phyloP scores from a whole-genome alignment of 805 yeast species.

The Candida coquimbonensis region DNA sequence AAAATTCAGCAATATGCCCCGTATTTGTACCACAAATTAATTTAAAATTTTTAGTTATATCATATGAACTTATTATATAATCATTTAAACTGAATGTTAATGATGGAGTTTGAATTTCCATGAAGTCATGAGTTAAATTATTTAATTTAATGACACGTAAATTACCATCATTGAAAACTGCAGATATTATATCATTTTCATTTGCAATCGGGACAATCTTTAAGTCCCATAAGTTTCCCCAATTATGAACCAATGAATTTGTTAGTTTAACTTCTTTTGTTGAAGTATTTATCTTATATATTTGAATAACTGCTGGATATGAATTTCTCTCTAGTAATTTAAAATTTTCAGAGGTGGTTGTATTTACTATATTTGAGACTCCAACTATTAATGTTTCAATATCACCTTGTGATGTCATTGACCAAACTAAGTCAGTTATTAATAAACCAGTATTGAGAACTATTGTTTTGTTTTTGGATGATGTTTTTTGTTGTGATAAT shows the following conservation, averaged over 20 bases:
- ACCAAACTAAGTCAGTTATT: slow-evolving; percentile 50
- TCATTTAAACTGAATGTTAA: slow-evolving; percentile 21
- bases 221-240: slow-evolving; percentile 39
- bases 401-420: slow-evolving; percentile 23
- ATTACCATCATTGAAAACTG: slow-evolving; percentile 51
- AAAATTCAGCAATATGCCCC: slow-evolving; percentile 56
- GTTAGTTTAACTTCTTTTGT: slow-evolving; percentile 24
- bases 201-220: slow-evolving; percentile 35
- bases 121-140: slow-evolving; percentile 6
- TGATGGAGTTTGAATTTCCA: slow-evolving; percentile 21
- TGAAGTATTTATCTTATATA: slow-evolving; percentile 33
- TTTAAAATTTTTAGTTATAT: slow-evolving; percentile 32
- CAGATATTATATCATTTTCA: slow-evolving; percentile 39
- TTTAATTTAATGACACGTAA: slow-evolving; percentile 40
- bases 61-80: slow-evolving; percentile 38
- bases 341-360: slow-evolving; percentile 22
- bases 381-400: slow-evolving; percentile 45
- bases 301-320: slow-evolving; percentile 35
- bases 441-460: slow-evolving; percentile 45
- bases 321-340: slow-evolving; percentile 21
- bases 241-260: slow-evolving; percentile 29
- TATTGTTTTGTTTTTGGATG: slow-evolving; percentile 27
- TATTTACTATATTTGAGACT: slow-evolving; percentile 30
- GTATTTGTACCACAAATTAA: slow-evolving; percentile 51
- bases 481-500: slow-evolving; percentile 13